A percentile compares a stretch with the other conserved stretches of the same genome.
Evolutionary conservation across 805 yeast genomes (phyloP).

Genomic region (Wickerhamomyces chaumierensis): DNA sequence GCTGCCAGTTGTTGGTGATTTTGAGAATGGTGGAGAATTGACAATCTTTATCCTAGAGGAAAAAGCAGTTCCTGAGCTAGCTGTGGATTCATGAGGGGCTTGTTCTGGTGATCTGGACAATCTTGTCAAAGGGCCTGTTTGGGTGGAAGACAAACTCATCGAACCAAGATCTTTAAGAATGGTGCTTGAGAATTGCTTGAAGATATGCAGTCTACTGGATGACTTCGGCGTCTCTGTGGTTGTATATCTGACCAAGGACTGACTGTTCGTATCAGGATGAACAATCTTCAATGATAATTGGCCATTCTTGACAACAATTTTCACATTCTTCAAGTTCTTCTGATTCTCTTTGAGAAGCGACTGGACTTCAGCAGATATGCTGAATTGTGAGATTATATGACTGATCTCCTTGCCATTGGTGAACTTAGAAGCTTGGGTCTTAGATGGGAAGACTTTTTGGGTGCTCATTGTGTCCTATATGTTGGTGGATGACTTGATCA

Average conservation of each 20-base stretch:
- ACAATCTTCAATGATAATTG: conserved; percentile 9
- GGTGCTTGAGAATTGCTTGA: conserved; percentile 13
- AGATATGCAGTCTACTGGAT: conserved; percentile 8
- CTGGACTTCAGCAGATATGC: background rate
- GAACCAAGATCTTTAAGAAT: conserved; percentile 14
- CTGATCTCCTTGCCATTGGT: background rate
- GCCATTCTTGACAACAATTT: conserved; percentile 14
- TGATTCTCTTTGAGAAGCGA: background rate
- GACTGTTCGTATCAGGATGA: background rate
- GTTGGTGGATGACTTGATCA: no score
- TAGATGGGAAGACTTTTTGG: background rate
- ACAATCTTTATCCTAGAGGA: background rate
- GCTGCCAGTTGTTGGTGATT: background rate
- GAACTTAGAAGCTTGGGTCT: background rate
- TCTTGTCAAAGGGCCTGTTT: conserved; percentile 4
- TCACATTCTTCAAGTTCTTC: conserved; percentile 1
- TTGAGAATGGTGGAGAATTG: background rate
- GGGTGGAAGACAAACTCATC: conserved; percentile 1
- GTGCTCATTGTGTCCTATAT: background rate
- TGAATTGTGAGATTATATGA: background rate
- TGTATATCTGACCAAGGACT: background rate
- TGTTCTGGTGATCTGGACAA: background rate
- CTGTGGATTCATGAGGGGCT: background rate
- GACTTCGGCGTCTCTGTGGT: conserved; percentile 3
- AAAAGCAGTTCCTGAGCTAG: background rate